Conservation (phyloP, 106 monocot species). For the Vanilla planifolia region DNA sequence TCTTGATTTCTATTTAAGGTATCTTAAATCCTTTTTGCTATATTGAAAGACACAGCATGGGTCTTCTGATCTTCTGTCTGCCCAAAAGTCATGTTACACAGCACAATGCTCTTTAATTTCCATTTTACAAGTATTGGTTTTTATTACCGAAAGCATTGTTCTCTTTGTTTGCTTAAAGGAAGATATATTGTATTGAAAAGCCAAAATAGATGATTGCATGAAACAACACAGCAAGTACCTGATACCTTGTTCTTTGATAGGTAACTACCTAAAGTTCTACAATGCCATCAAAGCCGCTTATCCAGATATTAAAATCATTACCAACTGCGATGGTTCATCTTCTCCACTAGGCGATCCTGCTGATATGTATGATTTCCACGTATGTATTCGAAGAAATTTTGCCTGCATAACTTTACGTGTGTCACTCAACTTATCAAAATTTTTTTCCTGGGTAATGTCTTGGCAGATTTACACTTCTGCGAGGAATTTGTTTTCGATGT, state of each 20-base stretch:
- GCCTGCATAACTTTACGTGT: background rate
- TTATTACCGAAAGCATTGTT: no score
- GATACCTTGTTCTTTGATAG: conserved; percentile 29
- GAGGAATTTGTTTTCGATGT: conserved; percentile 59
- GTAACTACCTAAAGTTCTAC: conserved; percentile 84
- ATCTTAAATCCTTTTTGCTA: no score
- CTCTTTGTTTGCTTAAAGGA: no score
- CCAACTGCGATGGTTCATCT: conserved; percentile 88
- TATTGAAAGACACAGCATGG: no score
- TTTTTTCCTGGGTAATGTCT: conserved; percentile 4
- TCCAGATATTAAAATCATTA: conserved; percentile 75
- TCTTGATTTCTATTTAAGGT: no score
- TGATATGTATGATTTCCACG: conserved; percentile 94
- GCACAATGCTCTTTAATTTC: no score
- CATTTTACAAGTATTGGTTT: no score
- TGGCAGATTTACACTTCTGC: conserved; percentile 71
- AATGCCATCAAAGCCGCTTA: conserved; percentile 73
- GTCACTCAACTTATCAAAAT: no score
- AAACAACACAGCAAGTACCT: background rate
- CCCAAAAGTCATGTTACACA: no score
- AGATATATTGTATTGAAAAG: background rate
- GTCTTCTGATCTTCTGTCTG: no score
- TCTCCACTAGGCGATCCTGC: conserved; percentile 70
- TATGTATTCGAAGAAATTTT: conserved; percentile 26
- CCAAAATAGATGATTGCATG: background rate